Evolutionary conservation across 2,329 filamentous ascomycete species (phyloP).

Genomic region (Stemphylium beticola): DNA sequence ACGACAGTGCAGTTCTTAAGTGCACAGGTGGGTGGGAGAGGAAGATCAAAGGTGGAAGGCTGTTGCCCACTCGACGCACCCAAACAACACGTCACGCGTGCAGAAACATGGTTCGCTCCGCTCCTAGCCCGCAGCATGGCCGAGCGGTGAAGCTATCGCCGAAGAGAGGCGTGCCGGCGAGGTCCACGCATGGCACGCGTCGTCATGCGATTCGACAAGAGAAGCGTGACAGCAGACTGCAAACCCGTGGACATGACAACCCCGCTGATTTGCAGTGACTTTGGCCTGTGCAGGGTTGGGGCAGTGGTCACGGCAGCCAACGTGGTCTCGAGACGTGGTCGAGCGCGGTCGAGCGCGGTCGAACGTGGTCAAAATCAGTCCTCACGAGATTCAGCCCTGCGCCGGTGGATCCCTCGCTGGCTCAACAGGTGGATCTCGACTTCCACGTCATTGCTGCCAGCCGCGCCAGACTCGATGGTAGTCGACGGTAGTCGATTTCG

Average conservation of each 20-base stretch:
- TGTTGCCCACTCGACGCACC: conserved; percentile 27
- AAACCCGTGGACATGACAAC: background rate
- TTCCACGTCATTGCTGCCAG: conserved; percentile 17
- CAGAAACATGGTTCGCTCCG: conserved; percentile 6
- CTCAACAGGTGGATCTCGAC: background rate
- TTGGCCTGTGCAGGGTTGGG: background rate
- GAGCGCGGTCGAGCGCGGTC: too few relatives aligned
- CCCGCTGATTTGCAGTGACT: background rate
- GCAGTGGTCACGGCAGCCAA: too few relatives aligned
- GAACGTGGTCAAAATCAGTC: too few relatives aligned
- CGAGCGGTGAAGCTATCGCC: conserved; percentile 15
- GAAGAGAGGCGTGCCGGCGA: conserved; percentile 22
- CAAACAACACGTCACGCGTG: conserved; percentile 32
- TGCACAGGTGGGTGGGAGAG: conserved; percentile 6
- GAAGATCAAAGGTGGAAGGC: background rate
- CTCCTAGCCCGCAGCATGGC: conserved; percentile 10
- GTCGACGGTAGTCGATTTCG: conserved; percentile 21
- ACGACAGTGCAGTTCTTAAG: conserved; percentile 1
- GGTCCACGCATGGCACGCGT: conserved; percentile 43
- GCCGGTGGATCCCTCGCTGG: background rate
- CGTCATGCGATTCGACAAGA: conserved; percentile 37
- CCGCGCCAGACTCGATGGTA: conserved; percentile 21
- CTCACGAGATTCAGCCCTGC: conserved; percentile 9
- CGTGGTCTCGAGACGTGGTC: background rate
- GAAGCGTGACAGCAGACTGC: background rate